These are phyloP conservation scores for Glaciozyma martinii DNA, from an alignment of 768 basidiomycete species.

Conservation along the genomic window DNA sequence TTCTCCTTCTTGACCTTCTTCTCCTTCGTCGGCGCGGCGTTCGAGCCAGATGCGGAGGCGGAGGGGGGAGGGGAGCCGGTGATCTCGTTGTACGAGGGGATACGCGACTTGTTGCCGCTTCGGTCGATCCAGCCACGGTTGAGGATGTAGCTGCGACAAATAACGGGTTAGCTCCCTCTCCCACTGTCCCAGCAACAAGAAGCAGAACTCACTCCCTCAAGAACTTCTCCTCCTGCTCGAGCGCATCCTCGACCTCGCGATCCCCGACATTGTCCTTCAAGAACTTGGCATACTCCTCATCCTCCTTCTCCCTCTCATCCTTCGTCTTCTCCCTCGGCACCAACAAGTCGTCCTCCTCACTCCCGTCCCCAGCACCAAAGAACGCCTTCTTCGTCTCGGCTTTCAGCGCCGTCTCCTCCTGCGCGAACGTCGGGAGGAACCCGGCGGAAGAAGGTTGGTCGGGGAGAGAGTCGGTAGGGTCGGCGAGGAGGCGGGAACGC, in stretches of 20 bases:
- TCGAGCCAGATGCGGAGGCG: not conserved
- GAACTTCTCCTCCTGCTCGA: conserved; percentile 49
- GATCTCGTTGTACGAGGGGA: conserved; percentile 80
- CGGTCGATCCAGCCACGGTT: conserved; percentile 96
- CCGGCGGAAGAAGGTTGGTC: conserved; percentile 40
- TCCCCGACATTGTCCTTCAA: conserved; percentile 71
- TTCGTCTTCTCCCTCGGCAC: conserved; percentile 65
- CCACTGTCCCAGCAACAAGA: not conserved
- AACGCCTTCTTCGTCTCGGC: conserved; percentile 80
- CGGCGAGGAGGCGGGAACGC: conserved; percentile 38
- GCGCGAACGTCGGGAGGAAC: conserved; percentile 55
- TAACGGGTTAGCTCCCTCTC: conserved; percentile 1
- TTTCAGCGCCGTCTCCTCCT: conserved; percentile 67
- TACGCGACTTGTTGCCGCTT: conserved; percentile 44
- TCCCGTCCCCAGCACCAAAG: conserved; percentile 40
- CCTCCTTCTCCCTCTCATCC: conserved; percentile 66
- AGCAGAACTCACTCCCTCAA: conserved; percentile 28
- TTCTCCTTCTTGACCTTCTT: conserved; percentile 33
- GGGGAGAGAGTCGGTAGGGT: conserved; percentile 28
- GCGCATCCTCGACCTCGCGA: conserved; percentile 55
- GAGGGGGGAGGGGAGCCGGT: conserved; percentile 40
- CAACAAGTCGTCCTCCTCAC: conserved; percentile 58
- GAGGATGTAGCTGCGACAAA: conserved; percentile 72
- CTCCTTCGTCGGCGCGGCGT: not conserved
- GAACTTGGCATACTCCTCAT: conserved; percentile 75